Conservation (phyloP, 441 rosid species). For the Lepidium campestre region DNA sequence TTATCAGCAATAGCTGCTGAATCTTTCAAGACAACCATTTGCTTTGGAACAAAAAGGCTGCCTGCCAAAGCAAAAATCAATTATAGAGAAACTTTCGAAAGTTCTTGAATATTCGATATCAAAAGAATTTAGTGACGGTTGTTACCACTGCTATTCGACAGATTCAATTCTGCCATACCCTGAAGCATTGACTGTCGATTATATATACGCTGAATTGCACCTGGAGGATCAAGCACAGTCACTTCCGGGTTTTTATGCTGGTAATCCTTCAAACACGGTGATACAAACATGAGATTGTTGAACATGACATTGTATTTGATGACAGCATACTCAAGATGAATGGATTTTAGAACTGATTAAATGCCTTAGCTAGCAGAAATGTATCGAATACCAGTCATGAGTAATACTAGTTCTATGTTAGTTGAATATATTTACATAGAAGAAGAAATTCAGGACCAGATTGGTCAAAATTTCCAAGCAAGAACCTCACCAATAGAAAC, state of each 20-base stretch:
- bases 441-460: not conserved
- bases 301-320: not conserved
- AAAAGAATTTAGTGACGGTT: not conserved
- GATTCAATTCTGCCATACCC: slow-evolving; percentile 61
- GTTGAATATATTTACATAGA: not conserved
- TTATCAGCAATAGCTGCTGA: slow-evolving; percentile 52
- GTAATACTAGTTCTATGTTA: not conserved
- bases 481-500: not conserved
- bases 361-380: not conserved
- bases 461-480: not conserved
- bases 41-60: slow-evolving; percentile 70
- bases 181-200: slow-evolving; percentile 92
- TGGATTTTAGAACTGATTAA: not conserved
- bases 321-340: not conserved
- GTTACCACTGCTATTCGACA: slow-evolving; percentile 58
- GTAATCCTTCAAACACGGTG: slow-evolving; percentile 52
- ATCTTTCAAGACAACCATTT: slow-evolving; percentile 66
- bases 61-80: slow-evolving; percentile 37
- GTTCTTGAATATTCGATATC: not conserved
- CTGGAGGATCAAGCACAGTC: slow-evolving; percentile 76
- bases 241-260: slow-evolving; percentile 67
- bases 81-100: not conserved
- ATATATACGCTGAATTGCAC: slow-evolving; percentile 57
- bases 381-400: not conserved
- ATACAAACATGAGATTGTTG: not conserved